These are phyloP conservation scores for Coemansia sp. DNA, from an alignment of 192 early-diverging fungal genomes.

Conservation along the genomic window DNA sequence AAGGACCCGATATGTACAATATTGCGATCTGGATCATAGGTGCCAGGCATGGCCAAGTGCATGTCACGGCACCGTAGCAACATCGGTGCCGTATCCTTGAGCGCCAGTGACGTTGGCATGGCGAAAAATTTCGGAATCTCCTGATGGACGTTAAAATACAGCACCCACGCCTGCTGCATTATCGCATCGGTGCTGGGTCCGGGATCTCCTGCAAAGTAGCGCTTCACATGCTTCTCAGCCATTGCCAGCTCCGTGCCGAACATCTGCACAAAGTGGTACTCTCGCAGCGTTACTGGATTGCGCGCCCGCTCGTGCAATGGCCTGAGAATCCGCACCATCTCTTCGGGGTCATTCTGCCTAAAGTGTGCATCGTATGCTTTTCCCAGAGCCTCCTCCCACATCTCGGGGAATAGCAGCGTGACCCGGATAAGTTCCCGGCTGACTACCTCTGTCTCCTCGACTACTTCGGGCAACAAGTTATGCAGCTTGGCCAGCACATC, in stretches of 20 bases:
- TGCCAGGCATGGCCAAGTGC: conserved; percentile 86
- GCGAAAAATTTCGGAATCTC: conserved; percentile 81
- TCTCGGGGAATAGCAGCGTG: conserved; percentile 93
- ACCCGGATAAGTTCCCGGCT: conserved; percentile 93
- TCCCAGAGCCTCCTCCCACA: conserved; percentile 93
- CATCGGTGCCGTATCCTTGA: conserved; percentile 89
- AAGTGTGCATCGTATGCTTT: conserved; percentile 83
- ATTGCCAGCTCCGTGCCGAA: conserved; percentile 85
- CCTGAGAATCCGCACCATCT: conserved; percentile 86
- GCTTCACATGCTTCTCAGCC: conserved; percentile 82
- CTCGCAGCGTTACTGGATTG: conserved; percentile 81
- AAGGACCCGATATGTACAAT: conserved; percentile 84
- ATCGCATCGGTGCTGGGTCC: conserved; percentile 73
- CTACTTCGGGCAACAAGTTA: conserved; percentile 74
- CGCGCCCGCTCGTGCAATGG: conserved; percentile 74
- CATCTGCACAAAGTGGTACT: conserved; percentile 88
- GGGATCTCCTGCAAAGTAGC: conserved; percentile 57
- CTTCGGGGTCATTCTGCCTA: conserved; percentile 74
- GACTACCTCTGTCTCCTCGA: conserved; percentile 87
- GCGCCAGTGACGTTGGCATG: conserved; percentile 72
- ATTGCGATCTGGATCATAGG: conserved; percentile 80
- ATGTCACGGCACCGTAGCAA: conserved; percentile 80
- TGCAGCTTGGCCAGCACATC: conserved; percentile 91
- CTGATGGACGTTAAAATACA: conserved; percentile 80
- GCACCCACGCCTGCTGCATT: conserved; percentile 91